A percentile compares a stretch with the other conserved stretches of the same genome.
Conservation (phyloP, 2,329 filamentous ascomycete species). For the Talaromyces funiculosus region DNA sequence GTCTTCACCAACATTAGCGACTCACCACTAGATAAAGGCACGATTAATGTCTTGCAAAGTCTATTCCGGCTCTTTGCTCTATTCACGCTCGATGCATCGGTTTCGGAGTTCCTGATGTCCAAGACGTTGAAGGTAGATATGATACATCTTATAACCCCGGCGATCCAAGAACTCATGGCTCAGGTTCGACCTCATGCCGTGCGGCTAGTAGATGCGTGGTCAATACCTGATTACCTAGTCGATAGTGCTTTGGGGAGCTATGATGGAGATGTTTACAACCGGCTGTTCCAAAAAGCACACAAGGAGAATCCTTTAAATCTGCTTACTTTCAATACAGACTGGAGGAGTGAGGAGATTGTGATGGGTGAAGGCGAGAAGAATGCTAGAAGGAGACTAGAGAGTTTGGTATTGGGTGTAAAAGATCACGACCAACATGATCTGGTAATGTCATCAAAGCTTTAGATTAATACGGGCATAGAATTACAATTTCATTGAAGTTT, state of each 20-base stretch:
- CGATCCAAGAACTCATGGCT: conserved; percentile 63
- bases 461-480: too few species aligned
- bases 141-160: conserved; percentile 63
- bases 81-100: conserved; percentile 63
- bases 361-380: too few species aligned
- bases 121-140: conserved; percentile 65
- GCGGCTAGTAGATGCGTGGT: conserved; percentile 66
- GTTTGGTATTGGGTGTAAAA: too few species aligned
- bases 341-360: too few species aligned
- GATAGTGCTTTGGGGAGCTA: conserved; percentile 64
- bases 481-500: too few species aligned
- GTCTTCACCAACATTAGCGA: conserved; percentile 53
- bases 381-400: too few species aligned
- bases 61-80: conserved; percentile 62
- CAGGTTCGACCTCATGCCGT: conserved; percentile 70
- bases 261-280: conserved; percentile 72
- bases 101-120: conserved; percentile 66
- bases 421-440: too few species aligned
- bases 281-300: conserved; percentile 67
- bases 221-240: conserved; percentile 72
- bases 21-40: conserved; percentile 53
- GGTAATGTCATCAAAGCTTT: too few species aligned
- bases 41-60: conserved; percentile 56
- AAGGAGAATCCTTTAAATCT: conserved; percentile 69
- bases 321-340: conserved; percentile 59